These are phyloP conservation scores for Phytopythium boreale DNA, from an alignment of 352 stramenopile species.

Conservation along the genomic window DNA sequence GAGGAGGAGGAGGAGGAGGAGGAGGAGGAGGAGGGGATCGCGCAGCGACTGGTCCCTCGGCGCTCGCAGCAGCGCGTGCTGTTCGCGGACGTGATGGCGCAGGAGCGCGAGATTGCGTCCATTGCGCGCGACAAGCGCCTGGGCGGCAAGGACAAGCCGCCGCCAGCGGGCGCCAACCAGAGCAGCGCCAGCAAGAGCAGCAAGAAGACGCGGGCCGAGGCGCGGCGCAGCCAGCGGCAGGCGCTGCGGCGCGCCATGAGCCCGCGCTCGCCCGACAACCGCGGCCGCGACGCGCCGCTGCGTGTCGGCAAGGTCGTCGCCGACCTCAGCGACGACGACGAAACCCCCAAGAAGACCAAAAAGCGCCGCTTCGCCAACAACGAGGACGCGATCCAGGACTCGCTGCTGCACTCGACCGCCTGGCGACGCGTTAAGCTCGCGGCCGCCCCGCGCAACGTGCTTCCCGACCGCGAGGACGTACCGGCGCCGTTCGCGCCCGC, in stretches of 20 bases:
- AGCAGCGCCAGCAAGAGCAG: conserved; percentile 14
- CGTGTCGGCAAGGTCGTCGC: conserved; percentile 18
- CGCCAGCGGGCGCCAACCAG: conserved; percentile 2
- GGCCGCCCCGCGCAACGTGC: conserved; percentile 33
- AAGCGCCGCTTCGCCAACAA: conserved; percentile 25
- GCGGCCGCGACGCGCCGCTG: conserved; percentile 13
- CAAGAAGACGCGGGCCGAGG: conserved; percentile 51
- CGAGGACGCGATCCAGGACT: conserved; percentile 39
- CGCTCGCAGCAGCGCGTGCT: conserved; percentile 30
- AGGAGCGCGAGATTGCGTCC: conserved; percentile 48
- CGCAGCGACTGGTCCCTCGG: conserved; percentile 10
- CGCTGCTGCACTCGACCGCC: conserved; percentile 53
- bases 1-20: neutral
- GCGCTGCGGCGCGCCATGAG: conserved; percentile 43
- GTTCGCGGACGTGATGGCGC: conserved; percentile 51
- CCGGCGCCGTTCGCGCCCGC: conserved; percentile 26
- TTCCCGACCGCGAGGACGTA: conserved; percentile 24
- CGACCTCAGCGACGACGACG: conserved; percentile 16
- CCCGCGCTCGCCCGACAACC: conserved; percentile 39
- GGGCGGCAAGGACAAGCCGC: conserved; percentile 22
- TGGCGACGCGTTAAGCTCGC: conserved; percentile 51
- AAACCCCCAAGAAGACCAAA: conserved; percentile 5
- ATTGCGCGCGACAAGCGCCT: conserved; percentile 30
- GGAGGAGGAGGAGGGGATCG: conserved; percentile 3
- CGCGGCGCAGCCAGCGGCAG: conserved; percentile 44